phyloP scores from a whole-genome alignment of 1,284 basidiomycete genomes.

The Tilletiopsis washingtonensis region DNA sequence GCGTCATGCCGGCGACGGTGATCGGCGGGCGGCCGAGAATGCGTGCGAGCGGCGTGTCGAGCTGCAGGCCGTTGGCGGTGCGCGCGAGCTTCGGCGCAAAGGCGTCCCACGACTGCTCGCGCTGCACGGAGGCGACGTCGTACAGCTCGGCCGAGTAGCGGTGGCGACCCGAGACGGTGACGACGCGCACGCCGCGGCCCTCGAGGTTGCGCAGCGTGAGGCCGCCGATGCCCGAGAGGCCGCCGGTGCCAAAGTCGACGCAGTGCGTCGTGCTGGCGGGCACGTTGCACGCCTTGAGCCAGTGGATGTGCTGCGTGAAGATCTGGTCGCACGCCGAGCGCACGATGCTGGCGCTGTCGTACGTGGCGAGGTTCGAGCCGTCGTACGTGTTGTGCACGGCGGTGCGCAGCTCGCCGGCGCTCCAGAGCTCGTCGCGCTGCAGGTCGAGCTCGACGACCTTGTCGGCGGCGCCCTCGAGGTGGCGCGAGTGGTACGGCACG shows the following conservation, averaged over 20 bases:
- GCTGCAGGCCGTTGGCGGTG: conserved; percentile 52
- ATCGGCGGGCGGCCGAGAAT: conserved; percentile 90
- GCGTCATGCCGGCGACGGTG: conserved; percentile 91
- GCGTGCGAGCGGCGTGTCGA: conserved; percentile 93
- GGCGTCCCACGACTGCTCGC: conserved; percentile 87
- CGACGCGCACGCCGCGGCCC: conserved; percentile 79
- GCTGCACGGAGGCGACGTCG: conserved; percentile 59
- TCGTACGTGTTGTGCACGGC: conserved; percentile 82
- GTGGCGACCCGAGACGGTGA: conserved; percentile 35
- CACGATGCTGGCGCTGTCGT: conserved; percentile 21
- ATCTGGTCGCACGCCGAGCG: conserved; percentile 58
- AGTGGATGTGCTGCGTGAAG: conserved; percentile 83
- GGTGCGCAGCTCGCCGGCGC: conserved; percentile 64
- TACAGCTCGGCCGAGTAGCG: conserved; percentile 51
- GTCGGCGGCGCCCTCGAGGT: conserved; percentile 69
- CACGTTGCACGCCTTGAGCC: conserved; percentile 80
- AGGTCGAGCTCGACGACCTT: conserved; percentile 69
- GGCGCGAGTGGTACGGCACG: conserved; percentile 88
- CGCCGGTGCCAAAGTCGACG: conserved; percentile 88
- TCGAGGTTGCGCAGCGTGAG: conserved; percentile 83
- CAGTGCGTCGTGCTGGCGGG: conserved; percentile 77
- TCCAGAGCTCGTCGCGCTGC: conserved; percentile 53
- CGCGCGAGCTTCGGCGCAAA: conserved; percentile 77
- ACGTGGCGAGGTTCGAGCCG: conserved; percentile 28
- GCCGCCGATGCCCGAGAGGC: conserved; percentile 82